Base-by-base conservation (phyloP, 768 basidiomycete genomes). In the Neoboletus brunneissimus region DNA sequence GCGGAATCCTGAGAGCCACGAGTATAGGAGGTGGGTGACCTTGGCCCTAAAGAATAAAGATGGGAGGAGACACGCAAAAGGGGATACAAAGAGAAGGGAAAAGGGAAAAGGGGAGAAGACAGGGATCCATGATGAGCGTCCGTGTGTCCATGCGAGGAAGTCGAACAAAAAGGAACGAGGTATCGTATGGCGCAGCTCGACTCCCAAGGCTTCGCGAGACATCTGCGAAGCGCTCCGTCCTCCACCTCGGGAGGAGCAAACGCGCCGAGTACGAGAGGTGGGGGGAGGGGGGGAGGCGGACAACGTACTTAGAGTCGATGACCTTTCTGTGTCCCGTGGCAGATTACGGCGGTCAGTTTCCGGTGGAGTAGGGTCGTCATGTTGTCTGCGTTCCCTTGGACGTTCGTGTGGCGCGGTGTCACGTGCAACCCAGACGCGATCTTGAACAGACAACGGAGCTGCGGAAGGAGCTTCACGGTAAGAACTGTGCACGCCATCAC, bases 201-300 rank as follows among this genome's bases (percentile, higher is more conserved):
- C 75, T 75, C 77, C 77, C 76, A 70, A 77, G 76, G 77, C 69
- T 75, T 76, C 73, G 66, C 73, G 52, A 76, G 75, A 78, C 72
- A 66, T 62, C 61, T 67, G 70, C 70, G 56, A 68, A 54, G 57
- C 57, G 65, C 66, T 64, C 37, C 53, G 72, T 62, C 69, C 69
- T 73, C 66, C 67, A 66, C 72, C 69, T 67, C 61, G 72, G 72
- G 72, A 72, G 71, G 76, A 77, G 72, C 62, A 66, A 62, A 61
- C 55, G 63, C 68, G 72, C 70, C 70, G 64, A 65, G 64, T 63
- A 72, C 71, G 71, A 67, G 64, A 64, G 71, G 70, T 67, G 61
- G 59, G 64, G 67, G 62, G 57, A 64, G 70, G 72, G 67, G 68
- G 75, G 64, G 73, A 77, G 70, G 77, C 72, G 67, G 74, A 78